A percentile compares a stretch with the other conserved stretches of the same genome.
phyloP scores from a whole-genome alignment of 1,139 yeast genomes.

The Sugiyamaella xylanicola region DNA sequence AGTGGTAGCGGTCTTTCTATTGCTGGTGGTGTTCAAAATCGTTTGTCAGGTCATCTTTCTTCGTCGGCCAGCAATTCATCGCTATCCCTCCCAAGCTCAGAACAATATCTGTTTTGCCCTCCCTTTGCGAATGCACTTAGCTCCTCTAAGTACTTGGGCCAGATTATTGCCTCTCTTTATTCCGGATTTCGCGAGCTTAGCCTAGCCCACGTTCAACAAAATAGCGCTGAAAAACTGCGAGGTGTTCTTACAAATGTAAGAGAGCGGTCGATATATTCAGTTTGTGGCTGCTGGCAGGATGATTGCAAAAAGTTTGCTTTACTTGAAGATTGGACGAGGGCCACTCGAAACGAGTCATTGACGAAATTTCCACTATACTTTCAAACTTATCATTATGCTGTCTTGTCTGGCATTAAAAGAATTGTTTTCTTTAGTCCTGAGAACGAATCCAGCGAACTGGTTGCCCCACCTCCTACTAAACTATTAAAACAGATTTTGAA shows the following conservation, averaged over 20 bases:
- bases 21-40: slow-evolving; percentile 9
- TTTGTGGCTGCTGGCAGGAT: slow-evolving; percentile 53
- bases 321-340: slow-evolving; percentile 48
- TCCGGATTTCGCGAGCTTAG: slow-evolving; percentile 46
- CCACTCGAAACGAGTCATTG: slow-evolving; percentile 27
- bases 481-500: slow-evolving; percentile 47
- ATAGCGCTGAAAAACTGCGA: slow-evolving; percentile 40
- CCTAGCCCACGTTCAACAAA: slow-evolving; percentile 4
- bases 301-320: slow-evolving; percentile 50
- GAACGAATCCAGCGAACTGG: slow-evolving; percentile 34
- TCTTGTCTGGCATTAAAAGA: slow-evolving; percentile 38
- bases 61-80: background rate
- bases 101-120: slow-evolving; percentile 58
- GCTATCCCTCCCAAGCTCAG: slow-evolving; percentile 9
- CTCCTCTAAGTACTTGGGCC: slow-evolving; percentile 52
- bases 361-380: slow-evolving; percentile 38
- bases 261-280: slow-evolving; percentile 50
- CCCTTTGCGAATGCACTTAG: slow-evolving; percentile 62
- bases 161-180: slow-evolving; percentile 46
- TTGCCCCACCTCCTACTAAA: slow-evolving; percentile 54
- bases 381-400: slow-evolving; percentile 38
- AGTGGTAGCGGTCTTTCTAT: slow-evolving; percentile 18
- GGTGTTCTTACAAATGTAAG: slow-evolving; percentile 43
- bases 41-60: slow-evolving; percentile 4
- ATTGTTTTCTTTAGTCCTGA: slow-evolving; percentile 34